Evolutionary conservation across 2,329 filamentous ascomycete genomes (phyloP).

Genomic region (Dichotomopilus funicola): DNA sequence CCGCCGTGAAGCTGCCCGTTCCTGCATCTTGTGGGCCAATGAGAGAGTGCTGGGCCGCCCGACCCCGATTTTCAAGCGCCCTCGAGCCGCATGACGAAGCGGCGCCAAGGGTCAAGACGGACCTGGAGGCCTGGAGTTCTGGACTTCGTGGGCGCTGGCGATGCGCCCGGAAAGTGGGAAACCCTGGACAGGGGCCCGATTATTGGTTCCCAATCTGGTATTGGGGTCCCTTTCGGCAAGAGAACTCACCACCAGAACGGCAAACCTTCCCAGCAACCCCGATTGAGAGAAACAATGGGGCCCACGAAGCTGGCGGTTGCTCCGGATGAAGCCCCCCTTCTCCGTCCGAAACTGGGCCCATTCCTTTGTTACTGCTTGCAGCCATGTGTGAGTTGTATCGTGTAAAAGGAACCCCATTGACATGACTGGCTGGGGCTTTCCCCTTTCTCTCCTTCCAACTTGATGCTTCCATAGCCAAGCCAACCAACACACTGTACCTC

Average conservation of each 20-base stretch:
- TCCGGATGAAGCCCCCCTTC: no score
- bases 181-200: not conserved
- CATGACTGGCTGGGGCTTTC: not conserved
- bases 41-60: not conserved
- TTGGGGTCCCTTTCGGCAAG: not conserved
- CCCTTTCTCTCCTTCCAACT: slow-evolving; percentile 9
- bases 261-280: no score
- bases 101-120: slow-evolving; percentile 8
- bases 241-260: no score
- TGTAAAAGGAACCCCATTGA: slow-evolving; percentile 7
- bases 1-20: not conserved
- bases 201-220: slow-evolving; percentile 11
- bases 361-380: no score
- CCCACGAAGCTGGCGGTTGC: no score
- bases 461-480: slow-evolving; percentile 17
- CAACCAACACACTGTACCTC: slow-evolving; percentile 21
- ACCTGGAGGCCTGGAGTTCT: not conserved
- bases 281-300: no score
- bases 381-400: no score
- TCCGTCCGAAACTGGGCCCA: no score
- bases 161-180: not conserved
- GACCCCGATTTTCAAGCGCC: not conserved
- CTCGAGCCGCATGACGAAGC: not conserved
- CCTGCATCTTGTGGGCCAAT: slow-evolving; percentile 6
- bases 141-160: not conserved